Percentiles rank a stretch among this genome's conserved stretches.
Conservation (phyloP, 208 protist genomes). For the Tritrichomonas foetus region DNA sequence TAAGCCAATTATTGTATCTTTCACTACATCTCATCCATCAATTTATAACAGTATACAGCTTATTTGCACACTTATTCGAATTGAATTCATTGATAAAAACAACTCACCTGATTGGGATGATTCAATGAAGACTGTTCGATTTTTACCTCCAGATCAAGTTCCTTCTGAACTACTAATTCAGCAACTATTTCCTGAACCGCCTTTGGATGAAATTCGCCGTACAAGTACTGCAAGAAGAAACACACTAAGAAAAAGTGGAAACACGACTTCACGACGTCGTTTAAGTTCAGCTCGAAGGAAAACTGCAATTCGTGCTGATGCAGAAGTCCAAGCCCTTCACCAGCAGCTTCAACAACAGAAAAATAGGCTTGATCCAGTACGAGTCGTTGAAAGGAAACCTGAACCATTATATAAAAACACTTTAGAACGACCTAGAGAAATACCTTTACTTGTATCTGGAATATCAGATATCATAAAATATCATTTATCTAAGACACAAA, state of each 20-base stretch:
- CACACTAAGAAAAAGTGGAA: neutral
- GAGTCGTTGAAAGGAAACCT: neutral
- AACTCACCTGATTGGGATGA: neutral
- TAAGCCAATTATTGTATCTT: neutral
- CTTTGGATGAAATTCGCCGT: no score
- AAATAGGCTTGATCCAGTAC: neutral
- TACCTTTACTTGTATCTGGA: slow-evolving; percentile 41
- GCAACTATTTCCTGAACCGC: neutral
- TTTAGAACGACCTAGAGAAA: neutral
- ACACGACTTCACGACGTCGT: neutral
- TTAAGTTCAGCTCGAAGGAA: neutral
- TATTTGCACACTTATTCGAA: neutral
- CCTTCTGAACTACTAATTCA: neutral
- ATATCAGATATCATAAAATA: slow-evolving; percentile 48
- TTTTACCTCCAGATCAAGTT: neutral
- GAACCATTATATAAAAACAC: slow-evolving; percentile 45
- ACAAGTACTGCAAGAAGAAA: neutral
- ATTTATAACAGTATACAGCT: neutral
- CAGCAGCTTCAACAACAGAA: no score
- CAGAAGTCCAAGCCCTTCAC: no score
- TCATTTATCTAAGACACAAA: slow-evolving; percentile 40
- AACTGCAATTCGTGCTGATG: neutral
- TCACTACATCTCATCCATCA: neutral
- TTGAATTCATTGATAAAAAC: neutral
- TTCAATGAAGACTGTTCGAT: neutral